Conservation (phyloP, 108 stramenopile genomes). For the Skeletonema grethae region DNA sequence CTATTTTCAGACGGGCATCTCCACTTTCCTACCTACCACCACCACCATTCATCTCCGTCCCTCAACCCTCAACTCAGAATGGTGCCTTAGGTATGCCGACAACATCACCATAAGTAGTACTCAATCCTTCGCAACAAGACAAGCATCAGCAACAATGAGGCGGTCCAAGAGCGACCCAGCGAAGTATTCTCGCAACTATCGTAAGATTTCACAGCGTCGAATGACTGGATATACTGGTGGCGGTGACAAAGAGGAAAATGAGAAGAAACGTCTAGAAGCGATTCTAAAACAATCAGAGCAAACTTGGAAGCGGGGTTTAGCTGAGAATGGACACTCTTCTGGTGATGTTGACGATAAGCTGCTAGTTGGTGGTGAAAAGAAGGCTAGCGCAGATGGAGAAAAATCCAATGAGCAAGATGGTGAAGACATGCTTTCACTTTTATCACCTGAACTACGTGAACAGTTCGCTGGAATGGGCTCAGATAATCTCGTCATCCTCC, state of each 20-base stretch:
- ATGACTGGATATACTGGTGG: slow-evolving; percentile 72
- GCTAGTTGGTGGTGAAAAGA: slow-evolving; percentile 23
- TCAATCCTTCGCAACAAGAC: neutral
- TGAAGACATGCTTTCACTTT: slow-evolving; percentile 46
- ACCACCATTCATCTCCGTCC: no score
- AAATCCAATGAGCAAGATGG: slow-evolving; percentile 16
- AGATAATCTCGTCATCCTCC: slow-evolving; percentile 50
- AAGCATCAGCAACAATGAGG: slow-evolving; percentile 58
- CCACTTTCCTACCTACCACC: no score
- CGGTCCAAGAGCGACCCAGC: slow-evolving; percentile 82
- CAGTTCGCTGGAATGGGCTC: slow-evolving; percentile 47
- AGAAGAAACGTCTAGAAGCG: slow-evolving; percentile 59
- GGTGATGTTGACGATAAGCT: slow-evolving; percentile 22
- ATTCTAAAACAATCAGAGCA: slow-evolving; percentile 60
- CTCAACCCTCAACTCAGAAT: no score
- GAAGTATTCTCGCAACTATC: slow-evolving; percentile 83
- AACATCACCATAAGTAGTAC: no score
- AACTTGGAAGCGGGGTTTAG: slow-evolving; percentile 49
- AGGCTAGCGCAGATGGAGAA: neutral
- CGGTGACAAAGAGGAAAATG: slow-evolving; percentile 53
- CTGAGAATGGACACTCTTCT: slow-evolving; percentile 6
- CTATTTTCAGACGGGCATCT: neutral
- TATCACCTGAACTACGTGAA: slow-evolving; percentile 64
- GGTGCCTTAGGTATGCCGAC: no score
- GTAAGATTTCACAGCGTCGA: slow-evolving; percentile 86